Evolutionary conservation across 202 grass and related monocot genomes (phyloP), one percentile per base, ranked within the genome.

Genomic region (Cymbopogon flexuosus): DNA sequence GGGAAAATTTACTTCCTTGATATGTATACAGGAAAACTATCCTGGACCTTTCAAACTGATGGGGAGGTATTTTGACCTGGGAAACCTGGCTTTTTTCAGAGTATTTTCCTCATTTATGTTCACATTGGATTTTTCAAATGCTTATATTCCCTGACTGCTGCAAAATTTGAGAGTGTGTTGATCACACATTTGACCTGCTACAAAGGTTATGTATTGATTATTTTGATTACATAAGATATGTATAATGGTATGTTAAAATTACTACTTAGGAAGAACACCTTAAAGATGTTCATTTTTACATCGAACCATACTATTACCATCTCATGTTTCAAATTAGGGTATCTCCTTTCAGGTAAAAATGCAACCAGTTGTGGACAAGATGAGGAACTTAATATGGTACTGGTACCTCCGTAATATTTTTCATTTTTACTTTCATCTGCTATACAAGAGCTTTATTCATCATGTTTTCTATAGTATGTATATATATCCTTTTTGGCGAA

Each of bases 1-100:
- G 94, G 94, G 65, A 94, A 93, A 81, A 94, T 97, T 68, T 97
- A 94, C 70, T 97, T 97, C 81, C 71, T 89, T 76, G 86, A 94
- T 89, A 79, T 85, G 10, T 87, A 47, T 59, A 93, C 79, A 21
- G 94, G 94, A 73, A 86, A 80, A 73, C 37, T 80, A 34, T 79
- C 72, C 49, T 97, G 94, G 94, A 84, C 70, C 71, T 84, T 94
- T 68, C 89, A 94, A 83, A 94, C 94, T 65, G 81, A 87, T 70
- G 92, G 92, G 92, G 92, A 97, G 91, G 91, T 93, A 86, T 2
- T 33, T 81, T 70, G 4, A 43, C 49, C 16, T 43, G 43, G 30
- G 15, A 12, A 79, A 36, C 16, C 68, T 69, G 13, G 5, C 15
- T 41, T 14, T 74, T 87, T 69, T 14, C 2, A 2, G 15, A n/a